phyloP scores from a whole-genome alignment of 1,139 yeast species.

The Suhomyces ambrosiae region DNA sequence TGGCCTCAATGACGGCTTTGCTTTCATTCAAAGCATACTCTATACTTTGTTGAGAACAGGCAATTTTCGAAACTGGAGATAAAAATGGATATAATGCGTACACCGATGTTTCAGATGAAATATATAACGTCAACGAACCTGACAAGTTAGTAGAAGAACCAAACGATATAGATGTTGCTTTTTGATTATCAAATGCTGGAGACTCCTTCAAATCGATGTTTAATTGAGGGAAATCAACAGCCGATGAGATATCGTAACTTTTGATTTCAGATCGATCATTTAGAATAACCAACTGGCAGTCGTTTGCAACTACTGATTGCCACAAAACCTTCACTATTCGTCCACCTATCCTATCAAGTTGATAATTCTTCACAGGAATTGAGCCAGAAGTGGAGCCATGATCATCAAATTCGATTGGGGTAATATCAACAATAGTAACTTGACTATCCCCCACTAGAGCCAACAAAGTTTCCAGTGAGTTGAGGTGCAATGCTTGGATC shows the following conservation, averaged over 20 bases:
- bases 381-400: neutral
- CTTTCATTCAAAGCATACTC: slow-evolving; percentile 32
- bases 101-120: slow-evolving; percentile 28
- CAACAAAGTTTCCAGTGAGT: slow-evolving; percentile 33
- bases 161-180: slow-evolving; percentile 36
- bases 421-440: slow-evolving; percentile 31
- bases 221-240: slow-evolving; percentile 29
- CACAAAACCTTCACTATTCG: slow-evolving; percentile 32
- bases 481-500: slow-evolving; percentile 30
- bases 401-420: too few species aligned
- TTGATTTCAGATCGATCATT: slow-evolving; percentile 26
- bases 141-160: slow-evolving; percentile 34
- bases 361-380: slow-evolving; percentile 20
- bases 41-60: slow-evolving; percentile 26
- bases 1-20: slow-evolving; percentile 18
- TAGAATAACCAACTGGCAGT: slow-evolving; percentile 36
- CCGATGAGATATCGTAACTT: slow-evolving; percentile 33
- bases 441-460: slow-evolving; percentile 35
- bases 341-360: slow-evolving; percentile 20
- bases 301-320: slow-evolving; percentile 33
- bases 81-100: slow-evolving; percentile 41
- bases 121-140: slow-evolving; percentile 41
- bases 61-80: slow-evolving; percentile 22
- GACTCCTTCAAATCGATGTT: slow-evolving; percentile 22
- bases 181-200: slow-evolving; percentile 18